These are phyloP conservation scores for Trichoderma atroviride DNA, from an alignment of 2,329 filamentous ascomycete genomes.

Conservation along the genomic window DNA sequence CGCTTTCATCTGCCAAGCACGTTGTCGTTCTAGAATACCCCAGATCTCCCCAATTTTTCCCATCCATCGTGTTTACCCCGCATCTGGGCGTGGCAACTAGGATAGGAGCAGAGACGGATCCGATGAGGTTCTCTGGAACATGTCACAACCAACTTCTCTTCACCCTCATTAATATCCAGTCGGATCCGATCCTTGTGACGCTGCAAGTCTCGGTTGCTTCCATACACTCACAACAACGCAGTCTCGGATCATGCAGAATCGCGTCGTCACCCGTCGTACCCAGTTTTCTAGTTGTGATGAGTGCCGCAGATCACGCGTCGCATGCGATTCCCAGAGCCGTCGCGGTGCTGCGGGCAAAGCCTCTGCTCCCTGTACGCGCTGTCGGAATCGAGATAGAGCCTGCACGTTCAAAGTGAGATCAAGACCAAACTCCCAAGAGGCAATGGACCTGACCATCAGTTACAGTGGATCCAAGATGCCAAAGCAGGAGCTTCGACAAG, in stretches of 20 bases:
- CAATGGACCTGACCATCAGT: not conserved
- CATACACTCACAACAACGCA: not conserved
- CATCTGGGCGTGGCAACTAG: not conserved
- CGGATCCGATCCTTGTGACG: not conserved
- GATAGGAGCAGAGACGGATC: not conserved
- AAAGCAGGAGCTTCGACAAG: not conserved
- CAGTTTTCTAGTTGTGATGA: constrained; percentile 13
- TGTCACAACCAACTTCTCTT: not conserved
- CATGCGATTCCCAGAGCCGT: constrained; percentile 11
- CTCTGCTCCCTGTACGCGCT: constrained; percentile 1
- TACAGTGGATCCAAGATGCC: constrained; percentile 11
- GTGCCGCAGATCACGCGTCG: constrained; percentile 5
- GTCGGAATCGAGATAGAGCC: constrained; percentile 1
- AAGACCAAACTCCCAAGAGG: not conserved
- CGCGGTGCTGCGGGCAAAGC: constrained; percentile 1
- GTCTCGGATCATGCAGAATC: not conserved
- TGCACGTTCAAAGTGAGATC: constrained; percentile 12
- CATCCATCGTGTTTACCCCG: not conserved
- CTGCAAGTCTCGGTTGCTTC: not conserved
- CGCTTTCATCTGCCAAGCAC: not conserved
- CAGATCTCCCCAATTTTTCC: not conserved
- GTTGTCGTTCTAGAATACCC: not conserved
- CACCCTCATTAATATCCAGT: not conserved
- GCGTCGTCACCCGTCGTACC: constrained; percentile 5
- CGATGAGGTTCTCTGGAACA: not conserved